phyloP scores from a whole-genome alignment of 2,329 filamentous ascomycete genomes.

The Fusarium citri region DNA sequence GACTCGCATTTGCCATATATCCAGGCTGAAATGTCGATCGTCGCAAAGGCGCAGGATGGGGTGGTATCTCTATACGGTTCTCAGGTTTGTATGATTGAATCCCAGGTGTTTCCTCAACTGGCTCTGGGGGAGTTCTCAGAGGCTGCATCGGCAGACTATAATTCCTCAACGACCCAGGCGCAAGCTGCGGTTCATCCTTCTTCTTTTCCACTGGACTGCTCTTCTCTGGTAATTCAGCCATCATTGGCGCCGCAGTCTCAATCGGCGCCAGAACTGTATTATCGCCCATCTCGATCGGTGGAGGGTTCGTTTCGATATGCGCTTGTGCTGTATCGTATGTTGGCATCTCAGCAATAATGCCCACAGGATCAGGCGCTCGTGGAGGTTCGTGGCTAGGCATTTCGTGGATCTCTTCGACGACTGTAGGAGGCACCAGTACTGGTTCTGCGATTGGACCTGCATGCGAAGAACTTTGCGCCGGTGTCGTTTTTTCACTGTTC shows the following conservation, averaged over 20 bases:
- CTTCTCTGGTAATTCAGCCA: constrained; percentile 56
- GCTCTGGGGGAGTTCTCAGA: neutral
- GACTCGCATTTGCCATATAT: constrained; percentile 39
- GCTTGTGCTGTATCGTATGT: constrained; percentile 57
- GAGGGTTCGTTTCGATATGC: constrained; percentile 56
- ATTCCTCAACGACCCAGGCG: constrained; percentile 29
- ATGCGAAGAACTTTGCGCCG: constrained; percentile 38
- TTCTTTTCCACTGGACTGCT: constrained; percentile 47
- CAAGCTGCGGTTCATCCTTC: constrained; percentile 32
- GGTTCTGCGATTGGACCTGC: constrained; percentile 20
- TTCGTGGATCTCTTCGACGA: constrained; percentile 48
- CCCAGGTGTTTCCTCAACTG: neutral
- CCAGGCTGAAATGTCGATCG: constrained; percentile 44
- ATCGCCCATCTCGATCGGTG: constrained; percentile 59
- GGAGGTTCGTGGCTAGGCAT: constrained; percentile 46
- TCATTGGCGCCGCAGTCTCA: constrained; percentile 45
- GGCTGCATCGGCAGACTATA: constrained; percentile 24
- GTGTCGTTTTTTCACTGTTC: constrained; percentile 48
- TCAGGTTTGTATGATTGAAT: constrained; percentile 39
- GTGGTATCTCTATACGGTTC: constrained; percentile 12
- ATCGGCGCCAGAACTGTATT: constrained; percentile 53
- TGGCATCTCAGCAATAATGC: constrained; percentile 61
- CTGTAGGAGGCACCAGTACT: constrained; percentile 35
- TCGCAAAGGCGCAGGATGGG: constrained; percentile 15
- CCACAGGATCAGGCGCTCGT: constrained; percentile 55